Evolutionary conservation across 805 yeast genomes (phyloP).

Genomic region (Metschnikowia arizonensis): DNA sequence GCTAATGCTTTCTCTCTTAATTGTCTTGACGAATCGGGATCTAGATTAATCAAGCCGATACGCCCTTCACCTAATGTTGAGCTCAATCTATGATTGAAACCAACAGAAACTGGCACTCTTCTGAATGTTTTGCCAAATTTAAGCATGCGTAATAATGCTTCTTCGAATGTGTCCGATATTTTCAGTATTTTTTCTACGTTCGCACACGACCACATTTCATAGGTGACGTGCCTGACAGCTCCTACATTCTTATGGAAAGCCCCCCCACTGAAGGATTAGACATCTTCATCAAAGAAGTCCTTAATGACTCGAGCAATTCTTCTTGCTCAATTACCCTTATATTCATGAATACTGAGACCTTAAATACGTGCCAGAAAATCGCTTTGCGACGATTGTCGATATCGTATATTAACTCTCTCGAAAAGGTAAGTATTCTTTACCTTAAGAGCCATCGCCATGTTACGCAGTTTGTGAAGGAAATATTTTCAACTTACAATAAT

Average conservation of each 20-base stretch:
- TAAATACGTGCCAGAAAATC: background rate
- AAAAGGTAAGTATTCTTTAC: background rate
- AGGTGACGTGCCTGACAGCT: background rate
- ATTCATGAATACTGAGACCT: background rate
- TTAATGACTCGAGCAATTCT: background rate
- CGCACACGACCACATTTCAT: constrained; percentile 5
- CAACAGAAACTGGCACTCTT: background rate
- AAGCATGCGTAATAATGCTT: background rate
- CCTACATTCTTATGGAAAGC: background rate
- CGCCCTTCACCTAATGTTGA: constrained; percentile 2
- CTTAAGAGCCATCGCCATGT: background rate
- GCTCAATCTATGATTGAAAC: background rate
- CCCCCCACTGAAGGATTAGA: background rate
- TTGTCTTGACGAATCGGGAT: constrained; percentile 16
- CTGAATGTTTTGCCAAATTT: background rate
- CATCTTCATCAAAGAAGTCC: background rate
- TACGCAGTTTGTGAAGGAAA: background rate
- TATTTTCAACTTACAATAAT: background rate
- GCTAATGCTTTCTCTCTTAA: constrained; percentile 40
- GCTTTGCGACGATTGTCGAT: background rate
- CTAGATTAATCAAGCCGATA: background rate
- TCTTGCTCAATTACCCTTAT: background rate
- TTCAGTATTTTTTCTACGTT: constrained; percentile 2
- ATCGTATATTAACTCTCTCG: background rate
- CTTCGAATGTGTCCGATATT: background rate